phyloP scores from a whole-genome alignment of 1,284 basidiomycete species.

The Polyporus tsugae region DNA sequence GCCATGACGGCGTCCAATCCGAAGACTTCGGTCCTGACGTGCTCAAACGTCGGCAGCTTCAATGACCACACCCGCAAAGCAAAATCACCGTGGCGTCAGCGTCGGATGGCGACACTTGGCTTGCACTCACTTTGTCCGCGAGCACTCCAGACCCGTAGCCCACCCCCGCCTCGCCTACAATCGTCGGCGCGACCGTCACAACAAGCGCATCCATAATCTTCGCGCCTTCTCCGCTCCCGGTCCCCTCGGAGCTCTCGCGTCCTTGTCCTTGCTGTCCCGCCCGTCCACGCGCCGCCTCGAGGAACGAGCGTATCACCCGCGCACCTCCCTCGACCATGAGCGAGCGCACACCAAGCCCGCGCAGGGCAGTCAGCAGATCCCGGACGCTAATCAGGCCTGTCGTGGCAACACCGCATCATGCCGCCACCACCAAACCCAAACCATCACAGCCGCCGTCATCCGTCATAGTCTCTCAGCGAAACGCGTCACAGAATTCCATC shows the following conservation, averaged over 20 bases:
- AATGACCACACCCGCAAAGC: not conserved
- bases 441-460: constrained; percentile 4
- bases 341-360: constrained; percentile 64
- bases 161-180: constrained; percentile 81
- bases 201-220: constrained; percentile 72
- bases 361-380: constrained; percentile 60
- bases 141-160: constrained; percentile 53
- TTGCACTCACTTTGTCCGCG: constrained; percentile 31
- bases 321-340: constrained; percentile 98
- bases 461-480: constrained; percentile 1
- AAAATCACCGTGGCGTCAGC: not conserved
- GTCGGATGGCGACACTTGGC: not conserved
- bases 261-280: not conserved
- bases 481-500: constrained; percentile 11
- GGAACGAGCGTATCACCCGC: constrained; percentile 81
- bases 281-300: constrained; percentile 47
- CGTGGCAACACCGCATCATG: not conserved
- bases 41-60: constrained; percentile 40
- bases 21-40: constrained; percentile 41
- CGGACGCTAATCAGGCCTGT: constrained; percentile 58
- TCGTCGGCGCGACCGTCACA: constrained; percentile 83
- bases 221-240: not conserved
- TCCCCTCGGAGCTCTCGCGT: constrained; percentile 23
- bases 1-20: constrained; percentile 42
- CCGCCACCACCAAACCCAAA: constrained; percentile 1